Conservation (phyloP, 2,329 filamentous ascomycete species). For the Simplicillium aogashimaense region DNA sequence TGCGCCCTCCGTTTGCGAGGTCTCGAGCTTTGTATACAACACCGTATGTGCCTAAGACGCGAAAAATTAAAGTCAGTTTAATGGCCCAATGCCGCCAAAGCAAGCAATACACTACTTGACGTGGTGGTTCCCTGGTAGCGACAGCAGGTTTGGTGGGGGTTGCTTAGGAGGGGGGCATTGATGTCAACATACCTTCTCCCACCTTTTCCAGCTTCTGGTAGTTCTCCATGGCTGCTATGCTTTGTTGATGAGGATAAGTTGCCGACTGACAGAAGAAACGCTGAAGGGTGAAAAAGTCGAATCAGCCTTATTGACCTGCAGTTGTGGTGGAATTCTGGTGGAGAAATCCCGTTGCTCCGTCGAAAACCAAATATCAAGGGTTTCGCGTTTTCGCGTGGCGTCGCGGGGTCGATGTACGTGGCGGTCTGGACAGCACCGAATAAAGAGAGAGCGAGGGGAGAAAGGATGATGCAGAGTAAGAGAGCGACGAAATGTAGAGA, state of each 20-base stretch:
- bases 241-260: constrained; percentile 4
- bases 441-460: not conserved
- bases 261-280: not conserved
- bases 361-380: too few species aligned
- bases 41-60: constrained; percentile 68
- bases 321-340: too few species aligned
- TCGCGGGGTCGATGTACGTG: too few species aligned
- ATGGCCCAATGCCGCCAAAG: too few species aligned
- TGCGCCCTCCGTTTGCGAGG: constrained; percentile 69
- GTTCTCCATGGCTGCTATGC: constrained; percentile 62
- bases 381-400: too few species aligned
- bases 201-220: constrained; percentile 97
- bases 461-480: not conserved
- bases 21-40: constrained; percentile 93
- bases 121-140: too few species aligned
- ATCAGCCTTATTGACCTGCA: too few species aligned
- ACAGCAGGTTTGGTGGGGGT: not conserved
- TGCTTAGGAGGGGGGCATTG: not conserved
- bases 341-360: too few species aligned
- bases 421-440: too few species aligned
- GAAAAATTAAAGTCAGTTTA: constrained; percentile 1
- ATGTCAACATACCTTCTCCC: constrained; percentile 63
- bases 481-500: not conserved
- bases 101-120: too few species aligned
- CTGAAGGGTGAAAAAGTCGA: too few species aligned